Evolutionary conservation across 108 stramenopile genomes (phyloP).

Genomic region (Nitzschia inconspicua): DNA sequence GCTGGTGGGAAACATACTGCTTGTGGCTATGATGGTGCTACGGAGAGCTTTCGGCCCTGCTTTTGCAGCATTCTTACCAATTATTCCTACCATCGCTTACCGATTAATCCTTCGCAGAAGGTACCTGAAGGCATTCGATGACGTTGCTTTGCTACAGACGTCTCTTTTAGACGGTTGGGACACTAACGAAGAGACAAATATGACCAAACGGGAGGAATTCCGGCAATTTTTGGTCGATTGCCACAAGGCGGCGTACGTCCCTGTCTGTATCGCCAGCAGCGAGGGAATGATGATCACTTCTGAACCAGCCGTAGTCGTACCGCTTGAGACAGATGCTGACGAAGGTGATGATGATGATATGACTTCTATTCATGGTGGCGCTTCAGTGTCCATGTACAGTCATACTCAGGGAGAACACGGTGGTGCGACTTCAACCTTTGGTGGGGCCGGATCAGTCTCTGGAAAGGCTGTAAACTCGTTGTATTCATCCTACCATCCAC

Average conservation of each 20-base stretch:
- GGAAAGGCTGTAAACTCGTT: neutral
- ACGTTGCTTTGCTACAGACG: constrained; percentile 80
- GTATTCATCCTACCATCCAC: constrained; percentile 1
- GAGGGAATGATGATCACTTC: constrained; percentile 50
- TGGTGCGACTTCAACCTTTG: too few species aligned
- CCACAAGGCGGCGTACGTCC: constrained; percentile 88
- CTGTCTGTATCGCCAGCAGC: constrained; percentile 76
- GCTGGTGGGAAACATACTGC: constrained; percentile 56
- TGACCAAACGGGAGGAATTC: constrained; percentile 73
- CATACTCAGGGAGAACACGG: too few species aligned
- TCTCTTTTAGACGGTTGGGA: constrained; percentile 84
- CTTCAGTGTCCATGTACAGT: neutral
- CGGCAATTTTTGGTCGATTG: constrained; percentile 80
- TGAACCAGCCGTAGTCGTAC: constrained; percentile 73
- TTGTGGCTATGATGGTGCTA: constrained; percentile 48
- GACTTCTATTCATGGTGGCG: neutral
- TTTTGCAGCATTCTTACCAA: constrained; percentile 56
- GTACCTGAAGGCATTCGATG: constrained; percentile 64
- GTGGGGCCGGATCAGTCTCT: neutral
- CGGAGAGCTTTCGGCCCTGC: constrained; percentile 67
- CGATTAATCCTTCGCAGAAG: constrained; percentile 43
- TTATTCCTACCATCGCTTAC: constrained; percentile 59
- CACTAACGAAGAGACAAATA: constrained; percentile 42
- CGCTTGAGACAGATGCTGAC: constrained; percentile 19
- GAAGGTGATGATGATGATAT: constrained; percentile 3